Evolutionary conservation across 2,329 filamentous ascomycete genomes (phyloP).

Genomic region (Neonectria faginata): DNA sequence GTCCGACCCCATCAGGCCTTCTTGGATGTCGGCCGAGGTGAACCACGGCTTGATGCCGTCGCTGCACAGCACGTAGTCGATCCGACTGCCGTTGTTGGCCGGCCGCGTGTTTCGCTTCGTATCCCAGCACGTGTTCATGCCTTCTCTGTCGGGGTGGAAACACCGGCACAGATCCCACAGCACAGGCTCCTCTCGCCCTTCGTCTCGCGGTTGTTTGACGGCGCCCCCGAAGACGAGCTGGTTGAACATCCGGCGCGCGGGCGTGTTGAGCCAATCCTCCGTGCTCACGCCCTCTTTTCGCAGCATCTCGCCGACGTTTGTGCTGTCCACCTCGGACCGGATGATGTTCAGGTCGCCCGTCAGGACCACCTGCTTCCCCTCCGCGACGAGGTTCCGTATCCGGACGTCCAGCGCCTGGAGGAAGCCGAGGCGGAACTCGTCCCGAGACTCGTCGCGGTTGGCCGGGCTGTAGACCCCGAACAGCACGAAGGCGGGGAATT

Average conservation of each 20-base stretch:
- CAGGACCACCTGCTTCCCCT: slow-evolving; percentile 87
- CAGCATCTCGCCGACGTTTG: slow-evolving; percentile 77
- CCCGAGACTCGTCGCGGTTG: slow-evolving; percentile 84
- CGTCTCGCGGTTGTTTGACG: slow-evolving; percentile 74
- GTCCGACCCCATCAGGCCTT: slow-evolving; percentile 93
- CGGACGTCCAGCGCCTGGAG: slow-evolving; percentile 83
- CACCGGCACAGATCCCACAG: slow-evolving; percentile 86
- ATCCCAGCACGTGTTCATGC: slow-evolving; percentile 99
- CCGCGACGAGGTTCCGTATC: slow-evolving; percentile 82
- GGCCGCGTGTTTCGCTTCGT: slow-evolving; percentile 95
- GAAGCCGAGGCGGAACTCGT: slow-evolving; percentile 85
- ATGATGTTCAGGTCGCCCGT: slow-evolving; percentile 90
- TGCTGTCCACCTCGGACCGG: slow-evolving; percentile 77
- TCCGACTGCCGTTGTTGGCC: slow-evolving; percentile 90
- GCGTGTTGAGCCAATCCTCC: slow-evolving; percentile 78
- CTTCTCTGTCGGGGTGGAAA: slow-evolving; percentile 81
- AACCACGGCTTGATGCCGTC: slow-evolving; percentile 85
- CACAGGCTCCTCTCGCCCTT: slow-evolving; percentile 76
- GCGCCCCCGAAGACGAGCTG: slow-evolving; percentile 82
- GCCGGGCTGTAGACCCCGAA: slow-evolving; percentile 94
- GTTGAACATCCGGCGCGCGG: slow-evolving; percentile 83
- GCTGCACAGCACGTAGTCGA: slow-evolving; percentile 93
- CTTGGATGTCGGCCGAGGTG: slow-evolving; percentile 84
- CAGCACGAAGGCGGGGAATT: slow-evolving; percentile 95
- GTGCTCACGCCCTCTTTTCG: slow-evolving; percentile 75